Conservation (phyloP, 192 early-diverging fungal genomes). For the Linnemannia exigua region DNA sequence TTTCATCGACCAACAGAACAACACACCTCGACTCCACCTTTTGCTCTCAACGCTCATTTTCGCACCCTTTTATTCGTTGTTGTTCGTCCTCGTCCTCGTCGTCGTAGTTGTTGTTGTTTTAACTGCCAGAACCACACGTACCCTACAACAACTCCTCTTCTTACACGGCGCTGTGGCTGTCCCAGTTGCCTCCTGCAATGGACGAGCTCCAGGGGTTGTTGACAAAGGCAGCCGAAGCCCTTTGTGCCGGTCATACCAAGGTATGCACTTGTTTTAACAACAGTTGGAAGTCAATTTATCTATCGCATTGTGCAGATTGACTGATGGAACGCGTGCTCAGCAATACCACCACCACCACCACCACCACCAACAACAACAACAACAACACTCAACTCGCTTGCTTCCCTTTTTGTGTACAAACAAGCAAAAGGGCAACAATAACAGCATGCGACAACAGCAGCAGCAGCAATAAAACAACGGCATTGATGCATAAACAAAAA, state of each 20-base stretch:
- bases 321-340: not conserved
- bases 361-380: too few species aligned
- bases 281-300: not conserved
- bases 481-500: conserved; percentile 1
- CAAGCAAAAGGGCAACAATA: not conserved
- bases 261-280: conserved; percentile 20
- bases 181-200: conserved; percentile 32
- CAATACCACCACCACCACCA: too few species aligned
- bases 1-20: not conserved
- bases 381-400: not conserved
- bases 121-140: not conserved
- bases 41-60: not conserved
- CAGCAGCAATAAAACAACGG: not conserved
- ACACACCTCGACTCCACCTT: not conserved
- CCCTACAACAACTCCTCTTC: not conserved
- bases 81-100: not conserved
- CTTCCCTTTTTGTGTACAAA: not conserved
- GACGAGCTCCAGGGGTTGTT: conserved; percentile 47
- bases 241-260: conserved; percentile 58
- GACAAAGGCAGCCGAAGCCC: conserved; percentile 41
- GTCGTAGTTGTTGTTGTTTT: conserved; percentile 6
- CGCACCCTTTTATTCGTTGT: not conserved
- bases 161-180: not conserved
- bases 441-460: not conserved
- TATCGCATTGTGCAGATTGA: not conserved